phyloP scores from a whole-genome alignment of 345 rosid genomes.

The Gossypium australe region DNA sequence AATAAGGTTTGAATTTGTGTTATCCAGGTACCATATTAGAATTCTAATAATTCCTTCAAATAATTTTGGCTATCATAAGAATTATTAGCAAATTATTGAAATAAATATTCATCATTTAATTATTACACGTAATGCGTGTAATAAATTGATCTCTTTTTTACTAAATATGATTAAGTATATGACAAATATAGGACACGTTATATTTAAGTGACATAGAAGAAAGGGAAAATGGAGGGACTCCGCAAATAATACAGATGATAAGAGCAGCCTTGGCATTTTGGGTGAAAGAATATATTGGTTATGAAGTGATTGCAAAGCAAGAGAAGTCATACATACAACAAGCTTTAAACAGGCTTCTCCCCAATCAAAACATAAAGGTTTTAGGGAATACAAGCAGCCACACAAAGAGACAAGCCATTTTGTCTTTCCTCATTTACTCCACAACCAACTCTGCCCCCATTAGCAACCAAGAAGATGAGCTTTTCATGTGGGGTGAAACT shows the following conservation, averaged over 20 bases:
- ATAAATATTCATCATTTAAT: no score
- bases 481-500: conserved; percentile 29
- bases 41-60: no score
- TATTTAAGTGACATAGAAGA: conserved; percentile 45
- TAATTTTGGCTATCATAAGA: no score
- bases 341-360: conserved; percentile 39
- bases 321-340: conserved; percentile 30
- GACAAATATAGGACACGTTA: conserved; percentile 41
- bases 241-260: conserved; percentile 48
- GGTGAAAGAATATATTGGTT: conserved; percentile 48
- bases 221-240: conserved; percentile 58
- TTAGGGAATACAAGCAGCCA: conserved; percentile 34
- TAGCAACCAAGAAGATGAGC: background rate
- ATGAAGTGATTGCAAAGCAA: conserved; percentile 26
- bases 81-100: no score
- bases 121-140: no score
- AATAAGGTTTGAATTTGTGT: no score
- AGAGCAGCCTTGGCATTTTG: conserved; percentile 53
- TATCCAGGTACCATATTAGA: no score
- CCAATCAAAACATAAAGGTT: conserved; percentile 35
- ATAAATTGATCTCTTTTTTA: no score
- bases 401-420: conserved; percentile 32
- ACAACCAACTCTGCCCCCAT: conserved; percentile 17
- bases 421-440: conserved; percentile 49
- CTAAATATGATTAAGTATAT: no score